Percentiles rank a stretch among this genome's conserved stretches.
Evolutionary conservation across 306 rosid species (phyloP).

Genomic region (Erythrophleum fordii): DNA sequence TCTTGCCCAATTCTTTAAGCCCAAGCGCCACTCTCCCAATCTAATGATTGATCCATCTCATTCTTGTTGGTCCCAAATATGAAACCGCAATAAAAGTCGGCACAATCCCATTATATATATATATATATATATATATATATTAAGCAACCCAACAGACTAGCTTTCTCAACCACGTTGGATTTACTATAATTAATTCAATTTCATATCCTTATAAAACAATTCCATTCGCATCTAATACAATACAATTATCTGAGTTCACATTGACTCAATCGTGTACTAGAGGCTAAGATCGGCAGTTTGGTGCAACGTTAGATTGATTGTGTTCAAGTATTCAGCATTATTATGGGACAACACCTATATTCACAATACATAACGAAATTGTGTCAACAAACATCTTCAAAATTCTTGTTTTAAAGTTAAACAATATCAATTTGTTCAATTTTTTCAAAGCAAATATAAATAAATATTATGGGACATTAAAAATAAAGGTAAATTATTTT

Average conservation of each 20-base stretch:
- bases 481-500: too few relatives aligned
- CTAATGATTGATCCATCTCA: neutral
- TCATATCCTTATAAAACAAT: neutral
- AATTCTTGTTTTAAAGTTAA: too few relatives aligned
- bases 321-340: too few relatives aligned
- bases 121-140: too few relatives aligned
- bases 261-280: neutral
- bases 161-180: neutral
- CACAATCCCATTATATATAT: neutral
- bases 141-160: neutral
- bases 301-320: too few relatives aligned
- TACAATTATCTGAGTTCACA: neutral
- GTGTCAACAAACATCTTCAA: too few relatives aligned
- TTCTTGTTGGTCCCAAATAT: constrained; percentile 9
- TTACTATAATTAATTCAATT: neutral
- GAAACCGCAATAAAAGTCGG: neutral
- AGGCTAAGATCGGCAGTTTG: too few relatives aligned
- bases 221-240: neutral
- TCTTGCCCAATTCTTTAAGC: neutral
- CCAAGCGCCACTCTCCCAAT: neutral
- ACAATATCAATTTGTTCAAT: too few relatives aligned
- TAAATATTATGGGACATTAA: too few relatives aligned
- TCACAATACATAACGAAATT: too few relatives aligned
- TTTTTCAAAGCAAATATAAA: too few relatives aligned
- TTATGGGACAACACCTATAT: too few relatives aligned